phyloP scores from a whole-genome alignment of 345 rosid genomes.

The Syzygium oleosum region DNA sequence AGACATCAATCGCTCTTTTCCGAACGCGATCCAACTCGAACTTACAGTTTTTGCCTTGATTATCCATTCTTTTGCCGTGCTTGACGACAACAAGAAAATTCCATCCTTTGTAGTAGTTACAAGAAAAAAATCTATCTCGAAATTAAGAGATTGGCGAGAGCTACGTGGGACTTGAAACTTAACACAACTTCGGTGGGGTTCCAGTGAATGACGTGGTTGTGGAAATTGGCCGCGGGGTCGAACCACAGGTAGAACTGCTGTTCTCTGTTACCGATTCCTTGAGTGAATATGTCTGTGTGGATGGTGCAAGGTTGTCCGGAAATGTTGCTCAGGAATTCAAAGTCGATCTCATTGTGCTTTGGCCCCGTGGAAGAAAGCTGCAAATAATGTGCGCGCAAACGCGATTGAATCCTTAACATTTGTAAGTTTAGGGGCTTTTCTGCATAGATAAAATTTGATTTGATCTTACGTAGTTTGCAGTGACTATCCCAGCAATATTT shows the following conservation, averaged over 20 bases:
- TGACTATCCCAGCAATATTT: constrained; percentile 12
- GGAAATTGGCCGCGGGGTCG: constrained; percentile 9
- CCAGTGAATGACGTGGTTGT: constrained; percentile 14
- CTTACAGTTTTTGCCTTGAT: too few relatives aligned
- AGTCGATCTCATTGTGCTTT: constrained; percentile 19
- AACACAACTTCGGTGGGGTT: constrained; percentile 16
- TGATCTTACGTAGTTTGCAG: constrained; percentile 8
- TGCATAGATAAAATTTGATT: background rate
- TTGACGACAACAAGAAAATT: too few relatives aligned
- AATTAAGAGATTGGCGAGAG: background rate
- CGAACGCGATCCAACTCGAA: too few relatives aligned
- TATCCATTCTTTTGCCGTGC: too few relatives aligned
- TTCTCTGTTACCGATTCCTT: constrained; percentile 15
- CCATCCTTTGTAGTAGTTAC: background rate
- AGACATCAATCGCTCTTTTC: too few relatives aligned
- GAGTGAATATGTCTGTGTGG: constrained; percentile 6
- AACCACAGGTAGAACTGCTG: constrained; percentile 21
- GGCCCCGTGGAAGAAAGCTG: constrained; percentile 12
- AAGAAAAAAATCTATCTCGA: background rate
- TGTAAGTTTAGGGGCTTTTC: background rate
- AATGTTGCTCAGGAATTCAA: constrained; percentile 20
- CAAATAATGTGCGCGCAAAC: background rate
- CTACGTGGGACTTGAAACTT: background rate
- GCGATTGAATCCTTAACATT: background rate
- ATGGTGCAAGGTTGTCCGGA: background rate